Evolutionary conservation across 768 basidiomycete species (phyloP).

Genomic region (Leucocoprinus sp.): DNA sequence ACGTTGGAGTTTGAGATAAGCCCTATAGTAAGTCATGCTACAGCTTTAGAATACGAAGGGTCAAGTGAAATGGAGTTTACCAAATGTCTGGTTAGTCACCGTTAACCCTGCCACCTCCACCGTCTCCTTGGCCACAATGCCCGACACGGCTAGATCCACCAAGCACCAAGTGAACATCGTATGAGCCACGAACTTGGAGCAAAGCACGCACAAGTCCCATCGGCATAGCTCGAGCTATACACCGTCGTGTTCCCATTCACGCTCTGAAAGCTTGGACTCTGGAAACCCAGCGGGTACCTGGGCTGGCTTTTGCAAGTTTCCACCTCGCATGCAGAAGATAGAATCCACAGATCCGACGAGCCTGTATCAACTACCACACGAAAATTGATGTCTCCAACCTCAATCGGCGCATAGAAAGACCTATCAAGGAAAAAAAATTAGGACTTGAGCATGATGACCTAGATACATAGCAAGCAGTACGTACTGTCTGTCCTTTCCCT

Average conservation of each 20-base stretch:
- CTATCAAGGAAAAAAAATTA: constrained; percentile 26
- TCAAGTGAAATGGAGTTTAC: constrained; percentile 27
- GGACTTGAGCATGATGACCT: too few relatives aligned
- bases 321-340: constrained; percentile 54
- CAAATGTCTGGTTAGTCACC: constrained; percentile 55
- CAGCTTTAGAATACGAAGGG: constrained; percentile 2
- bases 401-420: constrained; percentile 59
- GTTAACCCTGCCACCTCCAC: constrained; percentile 54
- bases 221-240: constrained; percentile 57
- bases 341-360: constrained; percentile 65
- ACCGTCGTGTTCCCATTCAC: constrained; percentile 54
- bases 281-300: constrained; percentile 61
- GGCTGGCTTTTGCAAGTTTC: constrained; percentile 50
- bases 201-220: constrained; percentile 51
- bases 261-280: constrained; percentile 54
- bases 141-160: constrained; percentile 42
- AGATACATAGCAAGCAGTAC: constrained; percentile 14
- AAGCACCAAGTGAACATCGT: background rate
- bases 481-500: constrained; percentile 39
- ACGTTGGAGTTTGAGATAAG: constrained; percentile 57
- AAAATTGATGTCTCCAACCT: constrained; percentile 54
- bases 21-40: constrained; percentile 29
- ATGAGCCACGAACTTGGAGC: background rate
- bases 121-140: constrained; percentile 64
- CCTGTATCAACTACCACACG: constrained; percentile 70